Evolutionary conservation across 768 basidiomycete genomes (phyloP).

Genomic region (Russula ochroleuca): DNA sequence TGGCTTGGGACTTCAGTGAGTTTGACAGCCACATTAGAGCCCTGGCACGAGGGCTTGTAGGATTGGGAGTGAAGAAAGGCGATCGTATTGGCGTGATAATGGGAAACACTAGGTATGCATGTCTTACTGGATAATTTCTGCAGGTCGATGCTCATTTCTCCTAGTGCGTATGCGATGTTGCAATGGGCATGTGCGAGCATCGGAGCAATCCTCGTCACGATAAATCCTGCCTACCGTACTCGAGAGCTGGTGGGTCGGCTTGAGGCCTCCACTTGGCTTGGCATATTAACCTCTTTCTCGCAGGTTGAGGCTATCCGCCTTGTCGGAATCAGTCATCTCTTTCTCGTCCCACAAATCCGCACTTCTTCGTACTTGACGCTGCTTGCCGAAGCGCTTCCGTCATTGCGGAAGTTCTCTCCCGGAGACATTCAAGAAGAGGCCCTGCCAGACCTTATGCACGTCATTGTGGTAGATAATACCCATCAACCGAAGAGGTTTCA

Average conservation of each 20-base stretch:
- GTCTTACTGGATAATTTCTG: not conserved
- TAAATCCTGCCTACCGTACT: slow-evolving; percentile 76
- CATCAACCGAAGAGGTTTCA: slow-evolving; percentile 40
- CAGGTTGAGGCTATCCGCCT: slow-evolving; percentile 61
- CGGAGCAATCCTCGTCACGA: slow-evolving; percentile 77
- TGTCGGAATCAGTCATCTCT: slow-evolving; percentile 62
- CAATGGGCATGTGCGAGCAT: slow-evolving; percentile 86
- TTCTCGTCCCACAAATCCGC: slow-evolving; percentile 67
- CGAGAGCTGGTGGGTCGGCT: slow-evolving; percentile 59
- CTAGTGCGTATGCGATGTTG: slow-evolving; percentile 70
- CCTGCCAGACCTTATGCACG: slow-evolving; percentile 56
- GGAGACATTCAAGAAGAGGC: slow-evolving; percentile 54
- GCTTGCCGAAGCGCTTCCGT: slow-evolving; percentile 54
- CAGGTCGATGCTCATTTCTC: not conserved
- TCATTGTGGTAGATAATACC: slow-evolving; percentile 65
- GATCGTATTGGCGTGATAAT: slow-evolving; percentile 77
- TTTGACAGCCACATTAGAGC: slow-evolving; percentile 63
- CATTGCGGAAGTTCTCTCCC: slow-evolving; percentile 45
- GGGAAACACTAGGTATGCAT: slow-evolving; percentile 74
- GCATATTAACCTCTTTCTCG: slow-evolving; percentile 1
- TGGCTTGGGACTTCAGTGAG: slow-evolving; percentile 73
- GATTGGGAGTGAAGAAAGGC: slow-evolving; percentile 66
- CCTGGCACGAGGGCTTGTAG: slow-evolving; percentile 63
- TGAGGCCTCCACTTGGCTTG: not conserved
- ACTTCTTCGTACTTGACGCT: slow-evolving; percentile 59